Conservation (phyloP, 1,284 basidiomycete genomes). For the Inonotus obliquus region DNA sequence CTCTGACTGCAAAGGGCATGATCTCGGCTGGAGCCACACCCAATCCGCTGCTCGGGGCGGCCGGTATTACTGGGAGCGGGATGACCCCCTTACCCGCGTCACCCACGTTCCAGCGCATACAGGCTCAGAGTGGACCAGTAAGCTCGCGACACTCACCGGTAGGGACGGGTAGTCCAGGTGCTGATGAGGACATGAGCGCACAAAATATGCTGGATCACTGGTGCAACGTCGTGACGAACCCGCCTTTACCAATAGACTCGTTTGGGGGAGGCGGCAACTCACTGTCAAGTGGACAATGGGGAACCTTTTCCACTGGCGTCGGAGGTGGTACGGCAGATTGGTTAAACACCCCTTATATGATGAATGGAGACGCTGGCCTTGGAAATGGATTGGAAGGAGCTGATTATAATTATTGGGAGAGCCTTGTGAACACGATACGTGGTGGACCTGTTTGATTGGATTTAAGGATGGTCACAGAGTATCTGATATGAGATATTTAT, state of each 20-base stretch:
- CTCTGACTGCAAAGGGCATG: background rate
- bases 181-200: slow-evolving; percentile 69
- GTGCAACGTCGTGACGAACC: slow-evolving; percentile 70
- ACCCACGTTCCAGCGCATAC: slow-evolving; percentile 57
- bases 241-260: slow-evolving; percentile 58
- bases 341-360: slow-evolving; percentile 20
- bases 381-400: slow-evolving; percentile 53
- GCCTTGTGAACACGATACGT: slow-evolving; percentile 70
- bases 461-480: background rate
- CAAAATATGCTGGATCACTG: slow-evolving; percentile 76
- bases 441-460: slow-evolving; percentile 33
- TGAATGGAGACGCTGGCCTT: slow-evolving; percentile 21
- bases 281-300: slow-evolving; percentile 31
- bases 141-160: slow-evolving; percentile 48
- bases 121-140: slow-evolving; percentile 34
- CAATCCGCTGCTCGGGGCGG: slow-evolving; percentile 21
- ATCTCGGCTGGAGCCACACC: slow-evolving; percentile 3
- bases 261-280: slow-evolving; percentile 28
- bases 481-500: background rate
- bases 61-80: background rate
- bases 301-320: slow-evolving; percentile 28
- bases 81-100: slow-evolving; percentile 30
- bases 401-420: slow-evolving; percentile 81
- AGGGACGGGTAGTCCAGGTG: slow-evolving; percentile 59
- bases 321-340: slow-evolving; percentile 14